Percentiles rank a stretch among this genome's conserved stretches.
These are phyloP conservation scores for Coemansia sp. DNA, from an alignment of 192 early-diverging fungal genomes.

Conservation along the genomic window DNA sequence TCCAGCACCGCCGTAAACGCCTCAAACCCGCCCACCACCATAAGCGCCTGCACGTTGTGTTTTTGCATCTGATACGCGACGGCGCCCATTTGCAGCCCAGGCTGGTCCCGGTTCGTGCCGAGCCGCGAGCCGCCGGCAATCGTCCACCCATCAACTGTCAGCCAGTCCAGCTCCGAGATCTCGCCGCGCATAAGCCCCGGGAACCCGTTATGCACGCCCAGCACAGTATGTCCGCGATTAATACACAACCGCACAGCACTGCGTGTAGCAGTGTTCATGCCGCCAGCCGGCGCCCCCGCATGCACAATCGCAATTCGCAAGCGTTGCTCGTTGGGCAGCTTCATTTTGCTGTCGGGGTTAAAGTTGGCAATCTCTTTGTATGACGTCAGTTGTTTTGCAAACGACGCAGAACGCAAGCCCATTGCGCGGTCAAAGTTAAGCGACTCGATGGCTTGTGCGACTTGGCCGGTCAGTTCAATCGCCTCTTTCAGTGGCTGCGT, in stretches of 20 bases:
- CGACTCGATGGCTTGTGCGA: constrained; percentile 75
- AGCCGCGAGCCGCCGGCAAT: constrained; percentile 87
- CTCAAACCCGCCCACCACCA: constrained; percentile 97
- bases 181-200: constrained; percentile 83
- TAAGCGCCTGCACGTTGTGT: constrained; percentile 82
- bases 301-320: constrained; percentile 91
- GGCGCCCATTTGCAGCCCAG: constrained; percentile 79
- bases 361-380: constrained; percentile 63
- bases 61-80: constrained; percentile 92
- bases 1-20: constrained; percentile 79
- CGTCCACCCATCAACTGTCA: constrained; percentile 89
- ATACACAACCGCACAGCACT: constrained; percentile 79
- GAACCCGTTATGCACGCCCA: constrained; percentile 93
- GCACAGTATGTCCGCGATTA: constrained; percentile 82
- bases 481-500: constrained; percentile 89
- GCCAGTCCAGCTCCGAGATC: constrained; percentile 76
- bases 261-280: constrained; percentile 96
- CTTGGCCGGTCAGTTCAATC: constrained; percentile 83
- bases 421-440: constrained; percentile 91
- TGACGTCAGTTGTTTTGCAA: constrained; percentile 64
- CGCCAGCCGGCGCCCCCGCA: constrained; percentile 93
- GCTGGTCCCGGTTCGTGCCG: constrained; percentile 93
- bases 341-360: constrained; percentile 43
- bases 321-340: constrained; percentile 48
- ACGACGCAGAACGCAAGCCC: constrained; percentile 84